Evolutionary conservation across 768 basidiomycete genomes (phyloP).

Genomic region (Pleurotus giganteus): DNA sequence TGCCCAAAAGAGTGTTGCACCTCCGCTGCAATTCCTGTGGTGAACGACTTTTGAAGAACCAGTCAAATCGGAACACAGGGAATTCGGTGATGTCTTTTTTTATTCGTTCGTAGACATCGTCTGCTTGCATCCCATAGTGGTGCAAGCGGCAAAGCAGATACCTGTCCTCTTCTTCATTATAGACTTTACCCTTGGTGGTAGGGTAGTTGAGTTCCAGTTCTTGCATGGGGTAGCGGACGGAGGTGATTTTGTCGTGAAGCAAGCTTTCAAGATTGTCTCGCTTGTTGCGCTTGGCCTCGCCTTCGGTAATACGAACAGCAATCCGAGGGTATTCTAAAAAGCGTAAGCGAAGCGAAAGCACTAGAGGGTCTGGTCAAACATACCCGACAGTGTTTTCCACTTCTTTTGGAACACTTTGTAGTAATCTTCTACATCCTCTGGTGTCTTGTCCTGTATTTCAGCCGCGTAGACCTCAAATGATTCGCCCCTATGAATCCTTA

Average conservation of each 20-base stretch:
- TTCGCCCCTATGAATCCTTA: slow-evolving; percentile 47
- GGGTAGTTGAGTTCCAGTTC: slow-evolving; percentile 95
- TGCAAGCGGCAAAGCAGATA: slow-evolving; percentile 89
- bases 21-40: slow-evolving; percentile 86
- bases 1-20: slow-evolving; percentile 81
- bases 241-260: slow-evolving; percentile 78
- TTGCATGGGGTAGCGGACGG: slow-evolving; percentile 90
- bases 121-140: slow-evolving; percentile 85
- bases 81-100: slow-evolving; percentile 97
- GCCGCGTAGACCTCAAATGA: slow-evolving; percentile 66
- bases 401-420: slow-evolving; percentile 85
- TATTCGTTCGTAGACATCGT: slow-evolving; percentile 92
- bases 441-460: slow-evolving; percentile 82
- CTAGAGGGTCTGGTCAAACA: slow-evolving; percentile 18
- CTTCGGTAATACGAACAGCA: slow-evolving; percentile 80
- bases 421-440: slow-evolving; percentile 77
- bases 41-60: slow-evolving; percentile 95
- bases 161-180: slow-evolving; percentile 94
- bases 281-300: slow-evolving; percentile 87
- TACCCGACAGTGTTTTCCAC: slow-evolving; percentile 82
- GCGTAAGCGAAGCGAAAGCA: background rate
- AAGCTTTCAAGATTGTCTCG: slow-evolving; percentile 78
- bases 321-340: slow-evolving; percentile 72
- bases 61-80: slow-evolving; percentile 96
- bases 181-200: slow-evolving; percentile 94